These are phyloP conservation scores for Rhizopus delemar DNA, from an alignment of 371 early-diverging fungal species.

Conservation along the genomic window DNA sequence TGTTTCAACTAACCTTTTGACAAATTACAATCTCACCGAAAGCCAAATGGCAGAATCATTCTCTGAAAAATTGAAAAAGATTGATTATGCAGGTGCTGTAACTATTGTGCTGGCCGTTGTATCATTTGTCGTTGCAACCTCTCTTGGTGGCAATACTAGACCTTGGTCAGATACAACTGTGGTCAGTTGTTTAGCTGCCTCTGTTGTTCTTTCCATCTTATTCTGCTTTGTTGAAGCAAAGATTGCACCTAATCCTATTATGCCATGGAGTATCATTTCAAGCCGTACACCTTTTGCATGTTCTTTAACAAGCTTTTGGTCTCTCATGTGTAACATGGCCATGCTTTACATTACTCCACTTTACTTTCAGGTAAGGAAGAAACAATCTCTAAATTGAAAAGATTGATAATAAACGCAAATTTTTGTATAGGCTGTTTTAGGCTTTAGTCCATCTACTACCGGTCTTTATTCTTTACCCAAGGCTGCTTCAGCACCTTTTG, in stretches of 20 bases:
- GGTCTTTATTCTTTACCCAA: conserved; percentile 48
- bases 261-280: conserved; percentile 45
- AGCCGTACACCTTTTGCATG: conserved; percentile 31
- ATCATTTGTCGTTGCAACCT: conserved; percentile 55
- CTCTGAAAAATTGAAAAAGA: conserved; percentile 40
- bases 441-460: conserved; percentile 39
- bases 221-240: conserved; percentile 63
- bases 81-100: conserved; percentile 65
- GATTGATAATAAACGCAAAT: not conserved
- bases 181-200: conserved; percentile 50
- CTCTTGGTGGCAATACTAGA: conserved; percentile 62
- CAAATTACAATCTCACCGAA: conserved; percentile 41
- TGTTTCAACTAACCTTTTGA: conserved; percentile 22
- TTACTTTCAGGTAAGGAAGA: conserved; percentile 29
- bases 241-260: conserved; percentile 60
- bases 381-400: too few relatives aligned
- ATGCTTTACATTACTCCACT: conserved; percentile 31
- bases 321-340: conserved; percentile 30
- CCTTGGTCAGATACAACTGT: conserved; percentile 62
- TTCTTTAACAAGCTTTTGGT: conserved; percentile 31
- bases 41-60: conserved; percentile 16
- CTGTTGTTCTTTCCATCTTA: conserved; percentile 37
- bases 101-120: conserved; percentile 53
- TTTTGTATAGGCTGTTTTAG: conserved; percentile 29
- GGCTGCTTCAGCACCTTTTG: conserved; percentile 32